phyloP scores from a whole-genome alignment of 192 early-diverging fungal genomes.

The Podila clonocystis region DNA sequence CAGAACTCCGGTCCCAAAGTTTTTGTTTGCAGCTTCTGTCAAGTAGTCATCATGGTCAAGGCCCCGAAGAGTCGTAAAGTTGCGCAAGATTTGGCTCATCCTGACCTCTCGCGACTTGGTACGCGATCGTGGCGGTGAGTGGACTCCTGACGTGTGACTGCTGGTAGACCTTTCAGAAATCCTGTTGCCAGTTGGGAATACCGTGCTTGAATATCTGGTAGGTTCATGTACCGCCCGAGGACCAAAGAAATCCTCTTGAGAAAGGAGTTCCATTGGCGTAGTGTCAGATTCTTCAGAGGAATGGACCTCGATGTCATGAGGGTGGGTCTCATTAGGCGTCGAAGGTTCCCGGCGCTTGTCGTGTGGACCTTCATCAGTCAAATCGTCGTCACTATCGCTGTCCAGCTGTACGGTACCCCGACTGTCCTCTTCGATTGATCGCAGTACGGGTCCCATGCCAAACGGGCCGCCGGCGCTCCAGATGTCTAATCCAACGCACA shows the following conservation, averaged over 20 bases:
- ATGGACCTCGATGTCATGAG: background rate
- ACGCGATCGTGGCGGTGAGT: slow-evolving; percentile 5
- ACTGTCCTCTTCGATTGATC: slow-evolving; percentile 21
- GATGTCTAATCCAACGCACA: slow-evolving; percentile 64
- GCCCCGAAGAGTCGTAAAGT: slow-evolving; percentile 33
- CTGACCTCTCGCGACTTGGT: slow-evolving; percentile 27
- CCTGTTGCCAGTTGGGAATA: background rate
- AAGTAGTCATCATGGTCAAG: slow-evolving; percentile 34
- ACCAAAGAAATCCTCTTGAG: slow-evolving; percentile 37
- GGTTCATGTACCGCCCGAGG: slow-evolving; percentile 10
- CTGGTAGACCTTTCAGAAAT: background rate
- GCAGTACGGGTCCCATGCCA: slow-evolving; percentile 28
- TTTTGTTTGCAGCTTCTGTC: slow-evolving; percentile 2
- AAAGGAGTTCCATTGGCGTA: slow-evolving; percentile 32
- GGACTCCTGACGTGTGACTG: background rate
- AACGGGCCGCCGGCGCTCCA: slow-evolving; percentile 58
- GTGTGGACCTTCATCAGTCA: slow-evolving; percentile 3
- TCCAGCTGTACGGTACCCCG: slow-evolving; percentile 2
- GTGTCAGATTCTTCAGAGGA: slow-evolving; percentile 20
- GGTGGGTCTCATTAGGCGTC: too few relatives aligned
- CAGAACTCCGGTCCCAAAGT: background rate
- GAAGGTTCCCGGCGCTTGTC: background rate
- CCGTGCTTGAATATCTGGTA: background rate
- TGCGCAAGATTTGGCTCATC: slow-evolving; percentile 43
- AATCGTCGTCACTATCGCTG: slow-evolving; percentile 5